Evolutionary conservation across 345 rosid genomes (phyloP), one percentile per base, ranked within the genome.

Genomic region (Gossypioides kirkii): DNA sequence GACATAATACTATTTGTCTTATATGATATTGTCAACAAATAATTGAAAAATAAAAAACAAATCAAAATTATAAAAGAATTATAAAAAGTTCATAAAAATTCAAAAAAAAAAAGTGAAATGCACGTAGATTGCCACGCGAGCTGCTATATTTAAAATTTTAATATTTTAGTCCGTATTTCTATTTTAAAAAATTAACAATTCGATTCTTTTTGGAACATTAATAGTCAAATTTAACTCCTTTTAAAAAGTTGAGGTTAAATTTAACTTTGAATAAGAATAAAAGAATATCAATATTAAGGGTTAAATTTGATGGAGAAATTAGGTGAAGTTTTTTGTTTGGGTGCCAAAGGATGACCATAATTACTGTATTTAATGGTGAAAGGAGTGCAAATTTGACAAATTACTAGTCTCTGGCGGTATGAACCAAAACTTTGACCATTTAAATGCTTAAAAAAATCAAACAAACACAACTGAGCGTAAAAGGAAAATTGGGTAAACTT

Each of bases 381-480:
- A 66, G 70, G 47, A 36, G 23, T 32, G 2, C 25, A 32, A 26
- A 14, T 5, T 20, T 14, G 64, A 60, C 2, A 60, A 28, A 64
- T 20, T 11, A 4, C 69, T 10, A 41, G 50, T 47, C 17, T 20
- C 3, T 46, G 3, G 3, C 23, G 2, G 1, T 28, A n/a, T 46
- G 55, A 60, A 8, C 49, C 36, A 12, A 23, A 18, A 8, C 64
- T 52, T 25, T 46, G 75, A 76, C 75, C 14, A 28, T 46, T 41
- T 56, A 18, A 71, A 53, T 45, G 18, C 74, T 60, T 54, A 6
- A 18, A 61, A 61, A 70, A 36, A 56, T 32, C 18, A 32, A 67
- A 47, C 55, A 46, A 10, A 46, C 18, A 8, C 55, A 25, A 47
- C 41, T 22, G 16, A 61, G 42, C 42, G 28, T 64, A 25, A 5